Evolutionary conservation across 1,284 basidiomycete species (phyloP).

Genomic region (Rhodotorula sp.): DNA sequence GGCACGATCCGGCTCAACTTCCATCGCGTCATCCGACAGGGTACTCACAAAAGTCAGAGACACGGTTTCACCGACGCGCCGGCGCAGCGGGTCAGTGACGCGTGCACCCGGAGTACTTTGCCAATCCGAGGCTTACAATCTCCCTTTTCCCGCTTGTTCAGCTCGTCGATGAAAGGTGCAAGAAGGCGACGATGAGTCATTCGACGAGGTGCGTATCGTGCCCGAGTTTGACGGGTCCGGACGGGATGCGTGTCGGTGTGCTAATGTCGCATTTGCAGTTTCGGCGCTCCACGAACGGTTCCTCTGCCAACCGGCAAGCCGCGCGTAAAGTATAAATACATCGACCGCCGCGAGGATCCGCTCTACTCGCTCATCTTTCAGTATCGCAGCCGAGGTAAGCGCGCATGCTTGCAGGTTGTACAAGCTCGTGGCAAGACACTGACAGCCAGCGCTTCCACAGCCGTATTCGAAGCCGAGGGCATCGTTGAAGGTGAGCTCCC

Average conservation of each 20-base stretch:
- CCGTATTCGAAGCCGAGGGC: constrained; percentile 21
- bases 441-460: not conserved
- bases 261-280: not conserved
- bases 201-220: not conserved
- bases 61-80: not conserved
- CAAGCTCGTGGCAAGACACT: too few species aligned
- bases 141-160: not conserved
- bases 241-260: not conserved
- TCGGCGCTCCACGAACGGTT: not conserved
- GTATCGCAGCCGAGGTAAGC: constrained; percentile 21
- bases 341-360: constrained; percentile 10
- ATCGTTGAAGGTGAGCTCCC: constrained; percentile 11
- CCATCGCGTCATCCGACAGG: not conserved
- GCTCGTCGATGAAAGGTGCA: constrained; percentile 6
- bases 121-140: not conserved
- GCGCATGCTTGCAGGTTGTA: not conserved
- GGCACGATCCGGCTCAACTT: constrained; percentile 15
- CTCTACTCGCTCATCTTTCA: constrained; percentile 22
- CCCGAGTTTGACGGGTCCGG: not conserved
- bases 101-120: not conserved
- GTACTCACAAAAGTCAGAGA: not conserved
- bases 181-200: constrained; percentile 10
- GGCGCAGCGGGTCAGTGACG: not conserved
- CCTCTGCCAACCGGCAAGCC: not conserved
- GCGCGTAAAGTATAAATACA: not conserved